Percentiles rank a stretch among this genome's conserved stretches.
These are phyloP conservation scores for Staphylotrichum tortipilum DNA, from an alignment of 495 filamentous ascomycete species.

Conservation along the genomic window DNA sequence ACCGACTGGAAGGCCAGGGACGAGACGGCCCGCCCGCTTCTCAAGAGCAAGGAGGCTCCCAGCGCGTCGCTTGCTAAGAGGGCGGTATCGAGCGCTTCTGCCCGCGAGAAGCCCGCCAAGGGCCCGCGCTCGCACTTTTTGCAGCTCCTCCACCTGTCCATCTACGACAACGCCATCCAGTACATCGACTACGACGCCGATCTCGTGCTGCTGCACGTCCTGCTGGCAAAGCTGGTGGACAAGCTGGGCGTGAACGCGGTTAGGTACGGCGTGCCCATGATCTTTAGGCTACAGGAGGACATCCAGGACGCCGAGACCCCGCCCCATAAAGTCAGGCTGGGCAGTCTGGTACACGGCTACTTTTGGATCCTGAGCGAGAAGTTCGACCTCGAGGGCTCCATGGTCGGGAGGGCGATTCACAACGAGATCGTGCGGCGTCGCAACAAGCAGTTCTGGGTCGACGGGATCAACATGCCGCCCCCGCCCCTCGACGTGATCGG, in stretches of 20 bases:
- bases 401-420: constrained; percentile 58
- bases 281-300: constrained; percentile 78
- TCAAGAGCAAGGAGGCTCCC: constrained; percentile 27
- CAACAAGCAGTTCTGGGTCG: constrained; percentile 65
- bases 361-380: constrained; percentile 68
- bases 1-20: constrained; percentile 55
- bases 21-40: constrained; percentile 35
- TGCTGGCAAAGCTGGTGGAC: constrained; percentile 61
- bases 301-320: constrained; percentile 56
- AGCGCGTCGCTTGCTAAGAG: constrained; percentile 44
- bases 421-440: constrained; percentile 67
- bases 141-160: constrained; percentile 72
- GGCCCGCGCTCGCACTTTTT: constrained; percentile 59
- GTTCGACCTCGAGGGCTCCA: constrained; percentile 64
- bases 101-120: constrained; percentile 48
- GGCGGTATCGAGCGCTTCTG: constrained; percentile 60
- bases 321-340: constrained; percentile 61
- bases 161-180: constrained; percentile 77
- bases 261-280: constrained; percentile 76
- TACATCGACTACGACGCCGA: constrained; percentile 60
- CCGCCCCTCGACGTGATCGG: constrained; percentile 43
- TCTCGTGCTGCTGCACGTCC: constrained; percentile 62
- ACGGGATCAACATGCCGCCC: constrained; percentile 58
- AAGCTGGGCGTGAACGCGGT: constrained; percentile 77
- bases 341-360: constrained; percentile 80